phyloP scores from a whole-genome alignment of 768 basidiomycete genomes.

The Panellus pusillus region DNA sequence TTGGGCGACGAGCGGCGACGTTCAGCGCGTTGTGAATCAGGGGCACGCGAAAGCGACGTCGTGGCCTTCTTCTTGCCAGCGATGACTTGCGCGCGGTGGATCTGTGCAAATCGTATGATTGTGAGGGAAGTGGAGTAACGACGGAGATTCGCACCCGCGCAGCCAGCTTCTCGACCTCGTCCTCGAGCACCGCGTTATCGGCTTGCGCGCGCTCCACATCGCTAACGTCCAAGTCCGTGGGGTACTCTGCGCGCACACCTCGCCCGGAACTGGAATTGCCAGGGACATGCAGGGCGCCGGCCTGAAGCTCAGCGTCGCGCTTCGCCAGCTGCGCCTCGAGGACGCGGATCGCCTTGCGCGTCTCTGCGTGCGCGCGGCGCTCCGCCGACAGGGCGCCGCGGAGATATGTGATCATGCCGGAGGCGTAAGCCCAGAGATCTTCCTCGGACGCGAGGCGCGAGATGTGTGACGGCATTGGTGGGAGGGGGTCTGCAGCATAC shows the following conservation, averaged over 20 bases:
- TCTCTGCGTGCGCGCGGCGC: conserved; percentile 41
- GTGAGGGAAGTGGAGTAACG: neutral
- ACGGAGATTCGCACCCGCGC: neutral
- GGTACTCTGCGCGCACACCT: conserved; percentile 20
- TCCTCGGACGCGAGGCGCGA: conserved; percentile 17
- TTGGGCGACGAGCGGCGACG: too few species aligned
- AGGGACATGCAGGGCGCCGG: too few species aligned
- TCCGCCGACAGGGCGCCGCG: conserved; percentile 46
- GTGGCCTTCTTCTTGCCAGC: too few species aligned
- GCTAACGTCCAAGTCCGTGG: too few species aligned
- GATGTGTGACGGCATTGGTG: conserved; percentile 2
- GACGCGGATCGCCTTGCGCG: conserved; percentile 37
- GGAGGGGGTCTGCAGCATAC: conserved; percentile 14
- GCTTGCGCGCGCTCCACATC: neutral
- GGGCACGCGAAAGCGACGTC: too few species aligned
- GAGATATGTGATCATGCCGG: conserved; percentile 43
- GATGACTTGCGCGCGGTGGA: too few species aligned
- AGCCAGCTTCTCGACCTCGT: neutral
- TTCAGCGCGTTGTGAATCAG: too few species aligned
- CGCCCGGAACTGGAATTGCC: too few species aligned
- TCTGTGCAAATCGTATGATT: neutral
- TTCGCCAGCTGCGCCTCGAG: conserved; percentile 51
- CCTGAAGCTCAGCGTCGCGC: conserved; percentile 49
- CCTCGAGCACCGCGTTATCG: neutral
- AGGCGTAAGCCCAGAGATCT: conserved; percentile 41